Evolutionary conservation across 208 protist species (phyloP).

Genomic region (Zelonia costaricensis): DNA sequence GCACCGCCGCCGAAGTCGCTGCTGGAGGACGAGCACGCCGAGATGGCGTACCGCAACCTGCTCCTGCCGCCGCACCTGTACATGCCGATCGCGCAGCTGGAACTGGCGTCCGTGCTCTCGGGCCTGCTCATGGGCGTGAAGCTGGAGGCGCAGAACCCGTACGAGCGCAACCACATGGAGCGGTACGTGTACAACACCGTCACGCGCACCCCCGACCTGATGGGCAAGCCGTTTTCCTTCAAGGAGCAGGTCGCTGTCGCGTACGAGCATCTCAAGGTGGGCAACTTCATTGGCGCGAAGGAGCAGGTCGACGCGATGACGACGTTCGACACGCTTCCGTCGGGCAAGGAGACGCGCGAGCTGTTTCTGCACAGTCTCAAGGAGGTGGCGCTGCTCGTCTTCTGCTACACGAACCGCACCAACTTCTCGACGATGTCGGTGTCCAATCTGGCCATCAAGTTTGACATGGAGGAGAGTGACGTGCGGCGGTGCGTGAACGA

Average conservation of each 20-base stretch:
- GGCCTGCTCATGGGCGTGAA: slow-evolving; percentile 72
- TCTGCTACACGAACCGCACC: slow-evolving; percentile 74
- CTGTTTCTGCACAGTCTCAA: slow-evolving; percentile 62
- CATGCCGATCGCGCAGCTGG: slow-evolving; percentile 69
- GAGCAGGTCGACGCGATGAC: slow-evolving; percentile 64
- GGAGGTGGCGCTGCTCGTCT: slow-evolving; percentile 75
- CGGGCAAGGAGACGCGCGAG: slow-evolving; percentile 46
- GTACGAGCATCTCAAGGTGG: slow-evolving; percentile 68
- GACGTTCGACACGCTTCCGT: slow-evolving; percentile 60
- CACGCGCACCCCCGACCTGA: slow-evolving; percentile 43
- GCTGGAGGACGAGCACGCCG: slow-evolving; percentile 40
- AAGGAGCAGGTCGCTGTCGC: slow-evolving; percentile 66
- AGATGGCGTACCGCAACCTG: slow-evolving; percentile 63
- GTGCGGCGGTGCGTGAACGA: slow-evolving; percentile 71
- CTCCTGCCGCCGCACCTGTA: slow-evolving; percentile 54
- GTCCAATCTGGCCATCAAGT: slow-evolving; percentile 72
- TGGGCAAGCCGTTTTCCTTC: slow-evolving; percentile 63
- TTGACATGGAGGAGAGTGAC: slow-evolving; percentile 61
- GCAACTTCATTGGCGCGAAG: slow-evolving; percentile 66
- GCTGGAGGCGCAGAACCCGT: slow-evolving; percentile 80
- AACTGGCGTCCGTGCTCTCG: slow-evolving; percentile 79
- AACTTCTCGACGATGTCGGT: slow-evolving; percentile 85
- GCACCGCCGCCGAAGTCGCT: slow-evolving; percentile 35
- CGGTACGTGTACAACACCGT: slow-evolving; percentile 74
- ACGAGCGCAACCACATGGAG: slow-evolving; percentile 66